Evolutionary conservation across 495 filamentous ascomycete species (phyloP).

Genomic region (Xylaria bambusicola): DNA sequence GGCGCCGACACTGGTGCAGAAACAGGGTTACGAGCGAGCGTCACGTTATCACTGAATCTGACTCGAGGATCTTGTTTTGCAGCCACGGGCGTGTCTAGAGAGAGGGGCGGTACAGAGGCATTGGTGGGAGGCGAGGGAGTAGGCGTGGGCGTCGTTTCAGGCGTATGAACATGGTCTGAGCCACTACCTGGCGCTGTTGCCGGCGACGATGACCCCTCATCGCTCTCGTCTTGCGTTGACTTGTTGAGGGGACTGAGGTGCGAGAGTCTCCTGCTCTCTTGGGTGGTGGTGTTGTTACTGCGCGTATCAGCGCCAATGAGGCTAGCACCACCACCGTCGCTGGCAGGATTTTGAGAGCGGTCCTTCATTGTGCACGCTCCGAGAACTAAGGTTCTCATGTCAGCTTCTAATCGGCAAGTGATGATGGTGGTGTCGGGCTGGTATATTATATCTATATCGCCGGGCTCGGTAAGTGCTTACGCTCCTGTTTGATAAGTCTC

Average conservation of each 20-base stretch:
- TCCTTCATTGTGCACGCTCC: conserved; percentile 17
- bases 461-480: conserved; percentile 13
- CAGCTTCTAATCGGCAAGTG: conserved; percentile 2
- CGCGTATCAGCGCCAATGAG: not conserved
- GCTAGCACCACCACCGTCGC: not conserved
- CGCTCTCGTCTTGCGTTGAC: not conserved
- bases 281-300: not conserved
- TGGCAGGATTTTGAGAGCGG: not conserved
- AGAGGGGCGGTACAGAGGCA: not conserved
- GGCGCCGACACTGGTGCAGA: conserved; percentile 20
- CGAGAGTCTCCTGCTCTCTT: conserved; percentile 7
- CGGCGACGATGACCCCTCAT: conserved; percentile 1
- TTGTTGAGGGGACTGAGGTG: not conserved
- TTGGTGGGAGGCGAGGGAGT: conserved; percentile 4
- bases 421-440: not conserved
- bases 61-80: conserved; percentile 7
- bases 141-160: not conserved
- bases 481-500: conserved; percentile 30
- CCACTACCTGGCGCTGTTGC: not conserved
- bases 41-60: conserved; percentile 10
- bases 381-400: conserved; percentile 19
- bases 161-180: not conserved
- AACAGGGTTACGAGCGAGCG: conserved; percentile 1
- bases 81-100: not conserved
- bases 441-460: conserved; percentile 17